phyloP scores from a whole-genome alignment of 2,329 filamentous ascomycete species.

The Aureobasidium namibiae region DNA sequence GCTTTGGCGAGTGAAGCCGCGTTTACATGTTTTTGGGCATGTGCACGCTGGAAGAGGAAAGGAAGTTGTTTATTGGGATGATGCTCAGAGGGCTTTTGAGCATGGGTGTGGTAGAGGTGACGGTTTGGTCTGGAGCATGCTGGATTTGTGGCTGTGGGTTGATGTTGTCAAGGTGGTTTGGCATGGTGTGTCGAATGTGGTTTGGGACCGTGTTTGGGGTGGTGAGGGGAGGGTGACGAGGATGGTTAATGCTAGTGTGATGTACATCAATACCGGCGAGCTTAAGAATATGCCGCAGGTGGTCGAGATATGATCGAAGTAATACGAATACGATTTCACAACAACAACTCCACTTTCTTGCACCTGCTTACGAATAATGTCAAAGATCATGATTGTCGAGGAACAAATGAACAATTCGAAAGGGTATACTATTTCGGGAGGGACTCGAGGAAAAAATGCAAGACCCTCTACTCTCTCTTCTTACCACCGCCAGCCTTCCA shows the following conservation, averaged over 20 bases:
- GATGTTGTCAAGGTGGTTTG: constrained; percentile 43
- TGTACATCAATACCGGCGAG: constrained; percentile 39
- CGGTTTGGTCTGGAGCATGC: constrained; percentile 29
- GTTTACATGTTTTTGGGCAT: constrained; percentile 77
- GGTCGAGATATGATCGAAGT: constrained; percentile 20
- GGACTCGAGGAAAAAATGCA: neutral
- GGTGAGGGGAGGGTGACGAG: constrained; percentile 35
- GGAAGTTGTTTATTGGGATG: constrained; percentile 66
- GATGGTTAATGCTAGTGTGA: constrained; percentile 55
- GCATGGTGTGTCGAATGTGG: constrained; percentile 46
- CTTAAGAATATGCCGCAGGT: constrained; percentile 40
- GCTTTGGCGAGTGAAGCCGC: constrained; percentile 64
- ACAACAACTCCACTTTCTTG: neutral
- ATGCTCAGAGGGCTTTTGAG: constrained; percentile 64
- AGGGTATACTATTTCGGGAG: constrained; percentile 1
- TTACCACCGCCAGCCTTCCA: constrained; percentile 32
- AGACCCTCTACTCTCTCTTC: neutral
- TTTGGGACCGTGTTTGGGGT: constrained; percentile 54
- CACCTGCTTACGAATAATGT: too few species aligned
- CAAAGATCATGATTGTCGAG: neutral
- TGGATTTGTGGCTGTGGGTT: constrained; percentile 39
- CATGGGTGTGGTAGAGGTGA: constrained; percentile 42
- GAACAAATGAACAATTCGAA: neutral
- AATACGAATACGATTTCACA: neutral
- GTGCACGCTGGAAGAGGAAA: constrained; percentile 67